phyloP scores from a whole-genome alignment of 129 eudicot species.

The Ambrosia trifida region DNA sequence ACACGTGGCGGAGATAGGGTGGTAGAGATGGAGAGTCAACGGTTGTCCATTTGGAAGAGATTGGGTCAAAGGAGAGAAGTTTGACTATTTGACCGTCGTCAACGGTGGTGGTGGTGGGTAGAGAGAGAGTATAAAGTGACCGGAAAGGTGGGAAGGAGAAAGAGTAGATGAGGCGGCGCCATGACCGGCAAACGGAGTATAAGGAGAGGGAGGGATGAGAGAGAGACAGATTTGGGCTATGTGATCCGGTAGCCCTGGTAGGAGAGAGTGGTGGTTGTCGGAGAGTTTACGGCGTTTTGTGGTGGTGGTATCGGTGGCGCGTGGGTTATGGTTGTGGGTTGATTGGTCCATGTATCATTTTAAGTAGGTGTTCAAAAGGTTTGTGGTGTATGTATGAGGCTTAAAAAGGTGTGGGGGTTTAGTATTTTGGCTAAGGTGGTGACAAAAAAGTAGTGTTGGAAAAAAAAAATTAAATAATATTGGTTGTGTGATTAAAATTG shows the following conservation, averaged over 20 bases:
- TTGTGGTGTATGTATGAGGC: constrained; percentile 37
- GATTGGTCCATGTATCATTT: constrained; percentile 31
- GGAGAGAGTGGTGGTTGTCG: constrained; percentile 37
- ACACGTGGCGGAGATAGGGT: constrained; percentile 32
- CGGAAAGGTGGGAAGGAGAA: constrained; percentile 52
- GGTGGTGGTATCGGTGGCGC: constrained; percentile 30
- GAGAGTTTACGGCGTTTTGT: constrained; percentile 27
- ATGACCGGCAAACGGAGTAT: constrained; percentile 55
- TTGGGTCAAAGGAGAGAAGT: constrained; percentile 55
- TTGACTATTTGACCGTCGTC: constrained; percentile 13
- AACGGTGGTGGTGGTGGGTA: constrained; percentile 25
- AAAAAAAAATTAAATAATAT: background rate
- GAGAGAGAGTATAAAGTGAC: constrained; percentile 51
- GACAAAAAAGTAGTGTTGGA: background rate
- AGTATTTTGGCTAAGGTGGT: background rate
- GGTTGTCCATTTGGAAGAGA: constrained; percentile 52
- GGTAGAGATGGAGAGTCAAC: constrained; percentile 45
- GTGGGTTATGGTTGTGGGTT: constrained; percentile 14
- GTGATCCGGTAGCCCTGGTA: constrained; percentile 73
- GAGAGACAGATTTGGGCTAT: constrained; percentile 65
- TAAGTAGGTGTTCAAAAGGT: constrained; percentile 25
- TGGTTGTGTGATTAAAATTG: background rate
- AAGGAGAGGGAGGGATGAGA: constrained; percentile 46
- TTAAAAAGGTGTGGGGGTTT: constrained; percentile 31
- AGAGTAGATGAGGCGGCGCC: constrained; percentile 73